Evolutionary conservation across 1,139 yeast species (phyloP), one percentile per base, ranked within the genome.

Genomic region (Blastobotrys niveus): DNA sequence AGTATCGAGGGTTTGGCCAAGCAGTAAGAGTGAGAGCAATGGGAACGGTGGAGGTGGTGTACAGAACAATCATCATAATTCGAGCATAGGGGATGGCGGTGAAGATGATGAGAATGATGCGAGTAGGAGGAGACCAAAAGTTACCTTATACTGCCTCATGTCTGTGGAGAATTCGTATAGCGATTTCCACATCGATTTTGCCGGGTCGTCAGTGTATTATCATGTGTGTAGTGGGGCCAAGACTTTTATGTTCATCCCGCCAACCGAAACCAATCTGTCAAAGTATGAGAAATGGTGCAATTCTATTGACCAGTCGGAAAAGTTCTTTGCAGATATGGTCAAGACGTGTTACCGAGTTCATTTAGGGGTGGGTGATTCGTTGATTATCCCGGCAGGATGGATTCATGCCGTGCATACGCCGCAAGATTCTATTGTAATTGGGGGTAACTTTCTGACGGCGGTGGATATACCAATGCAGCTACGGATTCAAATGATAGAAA

Each of bases 331-430:
- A 0, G 80, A 79, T 38, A 65, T 76, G 46, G 60, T 72, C 30
- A 56, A 57, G 36, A 61, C 59, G 6, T 62, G 95, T 3, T 70
- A 83, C 45, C 77, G 79, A 46, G 80, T 84, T n/a, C 75, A 77
- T 10, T 64, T 88, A 20, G 53, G 59, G 0, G 71, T 76, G 1
- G 95, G 95, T 0, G 96, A 88, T 59, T 72, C 87, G 21, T 73
- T 88, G 62, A 70, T 87, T 14, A 82, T 88, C 14, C 96, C 96
- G 2, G 79, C 94, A 42, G 96, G 96, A 0, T 88, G 95, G 94
- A 87, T 88, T 42, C 96, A 88, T 63, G 82, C 93, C 0, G 96
- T 88, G 0, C 79, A 79, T 57, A 87, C 96, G 0, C 93, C 95
- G 0, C 67, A 68, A 17, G 95, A 88, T 58, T 78, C 94, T 0